Base-by-base conservation (phyloP, 768 basidiomycete genomes). In the Lyophyllum shimeji region DNA sequence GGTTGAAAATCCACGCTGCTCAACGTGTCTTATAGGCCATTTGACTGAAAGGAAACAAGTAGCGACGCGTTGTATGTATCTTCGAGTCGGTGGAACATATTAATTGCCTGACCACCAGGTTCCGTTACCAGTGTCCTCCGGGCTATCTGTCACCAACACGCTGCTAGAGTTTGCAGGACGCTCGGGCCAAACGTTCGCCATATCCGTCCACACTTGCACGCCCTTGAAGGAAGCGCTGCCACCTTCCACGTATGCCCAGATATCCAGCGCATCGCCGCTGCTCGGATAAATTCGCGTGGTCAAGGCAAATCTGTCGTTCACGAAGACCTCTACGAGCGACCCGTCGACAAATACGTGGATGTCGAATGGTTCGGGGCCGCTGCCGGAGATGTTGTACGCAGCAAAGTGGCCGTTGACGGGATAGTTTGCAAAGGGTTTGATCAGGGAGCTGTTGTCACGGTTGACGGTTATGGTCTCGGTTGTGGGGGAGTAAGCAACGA, bases 81-180 rank as follows among this genome's bases (percentile, higher is more conserved):
- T n/a, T n/a, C n/a, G n/a, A n/a, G n/a, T n/a, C n/a, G n/a, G n/a
- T n/a, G n/a, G n/a, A n/a, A n/a, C n/a, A 21, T 23, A 24, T 46
- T 21, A 50, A 31, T 37, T 50, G 7, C 48, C 48, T 24, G 48
- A 50, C 48, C 48, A 50, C 48, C 48, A 50, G 13, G 48, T 15
- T 23, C 48, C 48, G 34, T 50, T 50, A 2, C 48, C 48, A 13
- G 48, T 50, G 23, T 50, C 48, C 17, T 23, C 33, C 20, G 48
- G 34, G 8, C 20, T 17, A 37, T 50, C 48, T 3, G 34, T 39
- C 34, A 50, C 34, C 12, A 50, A 50, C 7, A 8, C 23, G 34
- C 48, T 34, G 15, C 48, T 50, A 5, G 48, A 50, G 34, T 50
- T 39, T 15, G 12, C 33, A 2, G 48, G 48, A 12, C 48, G 48